Percentiles rank a stretch among this genome's conserved stretches.
phyloP scores from a whole-genome alignment of 1,139 yeast genomes.

The Kurtzmaniella quercitrusa region DNA sequence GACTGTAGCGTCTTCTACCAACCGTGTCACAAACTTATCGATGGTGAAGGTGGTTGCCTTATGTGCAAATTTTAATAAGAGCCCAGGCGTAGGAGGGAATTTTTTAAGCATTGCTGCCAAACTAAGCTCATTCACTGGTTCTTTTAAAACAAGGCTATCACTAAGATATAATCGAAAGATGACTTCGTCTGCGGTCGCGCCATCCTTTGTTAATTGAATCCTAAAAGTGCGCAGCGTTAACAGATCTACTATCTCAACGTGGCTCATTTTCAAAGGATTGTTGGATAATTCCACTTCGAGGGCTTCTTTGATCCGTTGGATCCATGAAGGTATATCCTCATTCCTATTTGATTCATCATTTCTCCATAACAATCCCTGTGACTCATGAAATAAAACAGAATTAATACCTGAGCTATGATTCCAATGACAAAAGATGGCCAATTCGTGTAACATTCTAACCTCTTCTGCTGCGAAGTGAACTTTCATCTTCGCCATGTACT shows the following conservation, averaged over 20 bases:
- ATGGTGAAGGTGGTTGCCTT: neutral
- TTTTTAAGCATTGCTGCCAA: neutral
- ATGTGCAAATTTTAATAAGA: neutral
- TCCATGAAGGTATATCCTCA: neutral
- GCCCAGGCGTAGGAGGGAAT: neutral
- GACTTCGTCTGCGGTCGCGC: neutral
- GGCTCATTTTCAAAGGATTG: constrained; percentile 2
- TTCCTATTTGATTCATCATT: neutral
- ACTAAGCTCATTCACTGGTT: neutral
- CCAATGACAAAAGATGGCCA: constrained; percentile 40
- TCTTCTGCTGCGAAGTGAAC: constrained; percentile 39
- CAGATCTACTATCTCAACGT: neutral
- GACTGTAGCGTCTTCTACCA: neutral
- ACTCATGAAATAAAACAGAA: constrained; percentile 21
- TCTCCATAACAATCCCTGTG: constrained; percentile 20
- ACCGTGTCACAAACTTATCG: neutral
- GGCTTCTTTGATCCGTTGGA: constrained; percentile 12
- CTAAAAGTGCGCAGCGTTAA: neutral
- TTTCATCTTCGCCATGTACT: constrained; percentile 33
- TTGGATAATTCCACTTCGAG: constrained; percentile 18
- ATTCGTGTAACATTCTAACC: constrained; percentile 31
- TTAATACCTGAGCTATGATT: constrained; percentile 15
- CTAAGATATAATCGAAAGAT: neutral
- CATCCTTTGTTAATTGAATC: neutral
- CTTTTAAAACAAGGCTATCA: neutral